Percentiles rank a stretch among this genome's conserved stretches.
phyloP scores from a whole-genome alignment of 2,329 filamentous ascomycete species.

The Penicillium sp. region DNA sequence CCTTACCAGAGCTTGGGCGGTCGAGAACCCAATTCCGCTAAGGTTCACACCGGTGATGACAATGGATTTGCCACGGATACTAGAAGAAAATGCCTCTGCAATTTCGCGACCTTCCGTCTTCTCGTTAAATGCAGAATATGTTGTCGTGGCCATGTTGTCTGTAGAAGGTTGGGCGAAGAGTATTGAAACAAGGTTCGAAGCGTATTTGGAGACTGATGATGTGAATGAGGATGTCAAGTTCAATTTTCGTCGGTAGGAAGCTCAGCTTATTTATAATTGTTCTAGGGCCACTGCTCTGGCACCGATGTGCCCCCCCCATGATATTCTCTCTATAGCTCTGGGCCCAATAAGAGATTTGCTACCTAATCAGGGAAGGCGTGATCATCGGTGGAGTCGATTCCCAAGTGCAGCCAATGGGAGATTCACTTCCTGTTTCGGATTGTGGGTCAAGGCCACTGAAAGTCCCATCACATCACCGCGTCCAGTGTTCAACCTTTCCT shows the following conservation, averaged over 20 bases:
- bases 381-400: too few relatives aligned
- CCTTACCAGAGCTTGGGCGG: conserved; percentile 38
- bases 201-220: neutral
- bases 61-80: conserved; percentile 38
- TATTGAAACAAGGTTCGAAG: neutral
- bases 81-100: conserved; percentile 35
- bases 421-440: too few relatives aligned
- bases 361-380: neutral
- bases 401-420: too few relatives aligned
- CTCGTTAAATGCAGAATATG: conserved; percentile 35
- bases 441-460: too few relatives aligned
- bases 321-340: neutral
- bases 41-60: conserved; percentile 37
- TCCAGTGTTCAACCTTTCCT: too few relatives aligned
- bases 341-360: conserved; percentile 5
- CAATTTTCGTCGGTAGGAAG: neutral
- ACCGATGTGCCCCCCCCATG: neutral
- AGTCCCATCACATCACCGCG: too few relatives aligned
- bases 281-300: neutral
- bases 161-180: neutral
- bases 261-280: neutral
- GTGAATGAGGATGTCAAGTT: too few relatives aligned
- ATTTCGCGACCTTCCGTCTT: conserved; percentile 43
- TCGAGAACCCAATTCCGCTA: conserved; percentile 35
- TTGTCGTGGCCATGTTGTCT: conserved; percentile 25